Evolutionary conservation across 2,329 filamentous ascomycete genomes (phyloP).

Genomic region (Pseudogymnoascus sp.): DNA sequence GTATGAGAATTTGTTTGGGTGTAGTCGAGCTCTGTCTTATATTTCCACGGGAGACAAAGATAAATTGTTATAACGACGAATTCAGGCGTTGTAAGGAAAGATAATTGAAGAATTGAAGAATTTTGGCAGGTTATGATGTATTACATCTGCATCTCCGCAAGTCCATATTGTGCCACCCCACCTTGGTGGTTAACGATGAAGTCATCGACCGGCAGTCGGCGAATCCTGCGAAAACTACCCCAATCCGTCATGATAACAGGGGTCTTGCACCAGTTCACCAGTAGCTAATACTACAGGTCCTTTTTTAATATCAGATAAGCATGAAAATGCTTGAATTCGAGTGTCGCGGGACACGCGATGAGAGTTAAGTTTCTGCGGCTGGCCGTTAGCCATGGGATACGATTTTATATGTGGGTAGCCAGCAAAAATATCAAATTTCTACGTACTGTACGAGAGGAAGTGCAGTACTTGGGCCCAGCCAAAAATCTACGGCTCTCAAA

Average conservation of each 20-base stretch:
- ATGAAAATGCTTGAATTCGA: neutral
- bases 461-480: neutral
- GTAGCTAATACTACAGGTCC: neutral
- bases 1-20: neutral
- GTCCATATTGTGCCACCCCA: neutral
- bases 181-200: conserved; percentile 5
- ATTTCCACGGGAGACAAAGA: neutral
- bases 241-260: neutral
- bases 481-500: neutral
- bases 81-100: neutral
- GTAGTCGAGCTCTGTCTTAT: neutral
- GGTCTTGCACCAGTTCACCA: neutral
- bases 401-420: neutral
- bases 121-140: neutral
- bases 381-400: neutral
- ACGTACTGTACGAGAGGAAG: neutral
- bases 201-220: conserved; percentile 3
- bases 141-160: neutral
- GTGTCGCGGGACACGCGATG: neutral
- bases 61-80: neutral
- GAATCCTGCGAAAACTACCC: neutral
- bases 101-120: neutral
- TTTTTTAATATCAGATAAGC: neutral
- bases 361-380: neutral
- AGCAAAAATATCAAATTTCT: neutral